These are phyloP conservation scores for Neotropicomus parvogracilis DNA, from an alignment of 1,284 basidiomycete genomes.

Conservation along the genomic window DNA sequence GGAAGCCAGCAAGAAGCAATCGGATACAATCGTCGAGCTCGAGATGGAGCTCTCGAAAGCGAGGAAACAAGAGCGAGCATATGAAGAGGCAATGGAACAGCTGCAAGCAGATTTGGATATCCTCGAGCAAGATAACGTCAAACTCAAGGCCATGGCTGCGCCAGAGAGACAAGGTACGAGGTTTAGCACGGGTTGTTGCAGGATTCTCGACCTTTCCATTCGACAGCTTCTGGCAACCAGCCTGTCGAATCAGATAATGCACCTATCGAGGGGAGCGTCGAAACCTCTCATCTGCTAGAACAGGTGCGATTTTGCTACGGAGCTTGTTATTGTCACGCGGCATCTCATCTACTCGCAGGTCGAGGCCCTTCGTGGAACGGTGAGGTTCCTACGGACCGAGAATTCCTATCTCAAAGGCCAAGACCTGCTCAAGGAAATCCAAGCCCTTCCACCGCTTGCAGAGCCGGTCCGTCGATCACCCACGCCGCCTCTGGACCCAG, in stretches of 20 bases:
- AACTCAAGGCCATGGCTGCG: slow-evolving; percentile 66
- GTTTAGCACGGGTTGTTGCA: background rate
- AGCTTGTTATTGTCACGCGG: background rate
- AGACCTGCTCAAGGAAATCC: slow-evolving; percentile 80
- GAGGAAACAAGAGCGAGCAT: slow-evolving; percentile 82
- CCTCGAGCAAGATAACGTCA: slow-evolving; percentile 84
- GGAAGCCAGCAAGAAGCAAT: slow-evolving; percentile 86
- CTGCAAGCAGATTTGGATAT: slow-evolving; percentile 85
- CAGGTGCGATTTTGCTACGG: slow-evolving; percentile 49
- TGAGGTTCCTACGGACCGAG: slow-evolving; percentile 87
- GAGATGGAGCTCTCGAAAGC: slow-evolving; percentile 79
- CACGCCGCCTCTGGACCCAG: slow-evolving; percentile 62
- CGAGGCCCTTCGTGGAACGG: slow-evolving; percentile 83
- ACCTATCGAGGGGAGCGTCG: slow-evolving; percentile 71
- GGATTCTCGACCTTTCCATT: background rate
- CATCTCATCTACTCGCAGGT: slow-evolving; percentile 50
- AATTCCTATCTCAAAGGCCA: slow-evolving; percentile 91
- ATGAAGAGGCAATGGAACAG: slow-evolving; percentile 91
- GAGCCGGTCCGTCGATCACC: slow-evolving; percentile 43
- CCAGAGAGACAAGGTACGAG: slow-evolving; percentile 64
- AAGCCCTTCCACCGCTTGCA: slow-evolving; percentile 64
- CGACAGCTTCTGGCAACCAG: slow-evolving; percentile 47
- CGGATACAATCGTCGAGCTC: slow-evolving; percentile 78
- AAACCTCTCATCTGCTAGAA: slow-evolving; percentile 81
- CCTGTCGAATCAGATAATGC: slow-evolving; percentile 57